Evolutionary conservation across 306 rosid genomes (phyloP), one percentile per base, ranked within the genome.

Genomic region (Inga leiocalycina): DNA sequence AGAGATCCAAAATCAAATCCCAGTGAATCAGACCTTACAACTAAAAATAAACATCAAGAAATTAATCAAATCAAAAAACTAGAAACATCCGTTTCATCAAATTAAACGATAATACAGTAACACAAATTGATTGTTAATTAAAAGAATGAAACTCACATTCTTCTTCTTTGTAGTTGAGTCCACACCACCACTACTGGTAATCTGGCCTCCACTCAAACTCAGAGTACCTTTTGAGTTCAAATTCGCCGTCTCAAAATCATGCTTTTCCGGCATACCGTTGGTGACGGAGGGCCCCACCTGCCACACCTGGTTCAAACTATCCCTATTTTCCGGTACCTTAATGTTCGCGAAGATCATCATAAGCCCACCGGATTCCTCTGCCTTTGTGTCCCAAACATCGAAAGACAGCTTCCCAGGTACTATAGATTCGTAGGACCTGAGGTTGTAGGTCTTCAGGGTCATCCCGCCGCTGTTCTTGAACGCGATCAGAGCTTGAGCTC

Each of bases 401-500:
- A 90, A 82, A 8, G 92, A 79, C 22, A 91, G 41, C 56, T 84
- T 90, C 67, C 87, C 84, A 0, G 75, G 88, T 2, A 84, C 5
- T 17, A 92, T 5, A 15, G 34, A 2, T 0, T 0, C 0, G 61
- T 89, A 84, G 1, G 88, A 59, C 32, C 76, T 77, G 46, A 95
- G 57, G 79, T 85, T 44, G 12, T 81, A 83, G 16, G 93, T 91
- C 52, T 71, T 84, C 14, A 88, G 85, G 1, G 77, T 49, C 10
- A 87, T 82, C 4, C 35, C 74, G 57, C 89, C 78, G 59, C 4
- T 41, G 30, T 61, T n/a, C 8, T 67, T 71, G 59, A 64, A 89
- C 16, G 96, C 94, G 1, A 82, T 71, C 2, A 95, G 67, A 9
- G 93, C 75, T 52, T 93, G 96, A 0, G 97, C 74, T 1, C 98